Evolutionary conservation across 2,329 filamentous ascomycete genomes (phyloP).

Genomic region (Diaporthe velutina): DNA sequence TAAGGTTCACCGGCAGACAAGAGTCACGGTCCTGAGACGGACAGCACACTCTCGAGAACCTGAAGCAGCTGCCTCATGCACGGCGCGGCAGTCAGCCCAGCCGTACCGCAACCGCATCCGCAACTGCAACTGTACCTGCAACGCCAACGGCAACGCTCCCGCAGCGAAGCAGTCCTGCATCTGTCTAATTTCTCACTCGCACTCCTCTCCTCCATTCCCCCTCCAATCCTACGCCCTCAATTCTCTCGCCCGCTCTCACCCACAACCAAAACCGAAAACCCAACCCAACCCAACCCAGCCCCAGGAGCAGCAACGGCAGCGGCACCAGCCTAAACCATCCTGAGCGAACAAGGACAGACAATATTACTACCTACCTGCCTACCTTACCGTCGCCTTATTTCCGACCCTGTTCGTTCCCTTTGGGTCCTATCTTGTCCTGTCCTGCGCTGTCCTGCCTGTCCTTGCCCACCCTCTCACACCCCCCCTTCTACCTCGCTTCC

Average conservation of each 20-base stretch:
- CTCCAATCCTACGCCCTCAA: slow-evolving; percentile 24
- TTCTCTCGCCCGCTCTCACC: slow-evolving; percentile 11
- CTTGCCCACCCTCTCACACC: slow-evolving; percentile 12
- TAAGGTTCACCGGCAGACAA: slow-evolving; percentile 28
- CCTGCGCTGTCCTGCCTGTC: slow-evolving; percentile 19
- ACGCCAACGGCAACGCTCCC: slow-evolving; percentile 6
- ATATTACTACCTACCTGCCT: not conserved
- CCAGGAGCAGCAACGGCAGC: slow-evolving; percentile 3
- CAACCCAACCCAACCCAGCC: not conserved
- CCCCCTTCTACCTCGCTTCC: slow-evolving; percentile 14
- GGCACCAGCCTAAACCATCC: slow-evolving; percentile 15
- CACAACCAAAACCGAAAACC: slow-evolving; percentile 13
- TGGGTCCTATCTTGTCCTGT: slow-evolving; percentile 15
- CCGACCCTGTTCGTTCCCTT: slow-evolving; percentile 21
- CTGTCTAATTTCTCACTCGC: slow-evolving; percentile 40
- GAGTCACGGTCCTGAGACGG: slow-evolving; percentile 27
- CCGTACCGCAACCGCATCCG: slow-evolving; percentile 14
- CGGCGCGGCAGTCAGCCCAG: slow-evolving; percentile 29
- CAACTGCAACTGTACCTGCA: not conserved
- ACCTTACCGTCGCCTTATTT: not conserved
- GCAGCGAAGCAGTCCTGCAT: slow-evolving; percentile 29
- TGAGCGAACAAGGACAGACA: slow-evolving; percentile 10
- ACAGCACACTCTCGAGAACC: slow-evolving; percentile 19
- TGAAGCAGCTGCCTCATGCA: slow-evolving; percentile 34
- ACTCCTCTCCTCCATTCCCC: slow-evolving; percentile 2